These are phyloP conservation scores for Galerina sulciceps DNA, from an alignment of 768 basidiomycete species.

Conservation along the genomic window DNA sequence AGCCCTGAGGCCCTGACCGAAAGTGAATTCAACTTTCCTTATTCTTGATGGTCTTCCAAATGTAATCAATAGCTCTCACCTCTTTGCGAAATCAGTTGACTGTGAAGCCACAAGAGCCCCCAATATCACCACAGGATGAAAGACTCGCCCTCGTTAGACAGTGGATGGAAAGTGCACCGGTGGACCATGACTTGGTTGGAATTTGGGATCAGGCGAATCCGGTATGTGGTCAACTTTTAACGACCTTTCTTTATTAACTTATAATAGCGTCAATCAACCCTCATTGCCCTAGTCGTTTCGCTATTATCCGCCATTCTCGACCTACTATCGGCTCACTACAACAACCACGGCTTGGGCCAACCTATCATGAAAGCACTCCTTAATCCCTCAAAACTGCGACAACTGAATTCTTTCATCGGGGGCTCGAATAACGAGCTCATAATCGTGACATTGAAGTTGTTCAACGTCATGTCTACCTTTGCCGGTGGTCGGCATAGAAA, in stretches of 20 bases:
- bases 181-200: constrained; percentile 62
- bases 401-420: constrained; percentile 64
- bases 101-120: constrained; percentile 49
- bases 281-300: constrained; percentile 50
- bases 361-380: constrained; percentile 67
- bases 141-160: constrained; percentile 60
- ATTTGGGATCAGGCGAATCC: constrained; percentile 61
- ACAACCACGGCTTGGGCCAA: constrained; percentile 64
- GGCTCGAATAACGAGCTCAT: constrained; percentile 69
- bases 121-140: constrained; percentile 57
- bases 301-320: constrained; percentile 62
- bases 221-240: constrained; percentile 37
- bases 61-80: constrained; percentile 41
- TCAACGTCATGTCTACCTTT: constrained; percentile 63
- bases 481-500: constrained; percentile 70
- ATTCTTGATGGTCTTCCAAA: constrained; percentile 7
- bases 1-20: constrained; percentile 34
- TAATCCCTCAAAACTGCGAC: constrained; percentile 55
- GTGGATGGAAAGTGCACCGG: constrained; percentile 65
- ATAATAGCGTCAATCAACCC: constrained; percentile 45
- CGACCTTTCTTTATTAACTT: background rate
- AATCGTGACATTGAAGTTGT: constrained; percentile 67
- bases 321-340: constrained; percentile 70
- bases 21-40: constrained; percentile 25
- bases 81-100: constrained; percentile 69